phyloP scores from a whole-genome alignment of 345 rosid genomes.

The Luvunga scandens region DNA sequence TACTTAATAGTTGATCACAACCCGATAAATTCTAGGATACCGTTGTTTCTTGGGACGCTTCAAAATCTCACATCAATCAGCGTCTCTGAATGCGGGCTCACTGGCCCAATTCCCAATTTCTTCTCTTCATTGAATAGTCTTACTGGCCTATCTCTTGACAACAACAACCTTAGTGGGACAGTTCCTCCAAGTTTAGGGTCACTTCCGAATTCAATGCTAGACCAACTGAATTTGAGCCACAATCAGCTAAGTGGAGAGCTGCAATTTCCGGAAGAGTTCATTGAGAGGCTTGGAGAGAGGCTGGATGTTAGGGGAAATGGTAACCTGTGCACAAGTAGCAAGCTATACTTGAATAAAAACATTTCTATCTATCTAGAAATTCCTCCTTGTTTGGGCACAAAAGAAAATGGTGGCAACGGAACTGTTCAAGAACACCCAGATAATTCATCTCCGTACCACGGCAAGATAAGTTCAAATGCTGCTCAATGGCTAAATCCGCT shows the following conservation, averaged over 20 bases:
- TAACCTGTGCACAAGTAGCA: slow-evolving; percentile 33
- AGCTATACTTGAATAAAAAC: slow-evolving; percentile 15
- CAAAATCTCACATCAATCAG: slow-evolving; percentile 32
- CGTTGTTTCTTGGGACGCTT: slow-evolving; percentile 28
- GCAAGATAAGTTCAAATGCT: slow-evolving; percentile 21
- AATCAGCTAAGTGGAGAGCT: slow-evolving; percentile 39
- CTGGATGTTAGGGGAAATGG: slow-evolving; percentile 41
- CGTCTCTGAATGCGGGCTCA: slow-evolving; percentile 40
- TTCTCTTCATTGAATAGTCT: slow-evolving; percentile 33
- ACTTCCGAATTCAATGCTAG: slow-evolving; percentile 26
- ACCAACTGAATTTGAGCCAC: slow-evolving; percentile 39
- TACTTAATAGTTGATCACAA: slow-evolving; percentile 35
- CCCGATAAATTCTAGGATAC: slow-evolving; percentile 36
- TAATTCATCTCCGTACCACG: slow-evolving; percentile 23
- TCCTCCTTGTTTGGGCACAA: slow-evolving; percentile 23
- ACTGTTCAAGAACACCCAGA: slow-evolving; percentile 15
- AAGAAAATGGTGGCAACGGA: slow-evolving; percentile 9
- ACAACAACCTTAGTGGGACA: slow-evolving; percentile 36
- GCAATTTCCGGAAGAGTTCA: slow-evolving; percentile 27
- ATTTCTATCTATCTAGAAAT: slow-evolving; percentile 22
- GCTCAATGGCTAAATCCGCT: not conserved
- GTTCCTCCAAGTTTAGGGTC: slow-evolving; percentile 37
- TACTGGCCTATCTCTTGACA: slow-evolving; percentile 35
- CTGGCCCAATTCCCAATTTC: slow-evolving; percentile 31
- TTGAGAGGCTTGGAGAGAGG: slow-evolving; percentile 39